Base-by-base conservation (phyloP, 2,329 filamentous ascomycete genomes). In the Aspergillus eucalypticola region DNA sequence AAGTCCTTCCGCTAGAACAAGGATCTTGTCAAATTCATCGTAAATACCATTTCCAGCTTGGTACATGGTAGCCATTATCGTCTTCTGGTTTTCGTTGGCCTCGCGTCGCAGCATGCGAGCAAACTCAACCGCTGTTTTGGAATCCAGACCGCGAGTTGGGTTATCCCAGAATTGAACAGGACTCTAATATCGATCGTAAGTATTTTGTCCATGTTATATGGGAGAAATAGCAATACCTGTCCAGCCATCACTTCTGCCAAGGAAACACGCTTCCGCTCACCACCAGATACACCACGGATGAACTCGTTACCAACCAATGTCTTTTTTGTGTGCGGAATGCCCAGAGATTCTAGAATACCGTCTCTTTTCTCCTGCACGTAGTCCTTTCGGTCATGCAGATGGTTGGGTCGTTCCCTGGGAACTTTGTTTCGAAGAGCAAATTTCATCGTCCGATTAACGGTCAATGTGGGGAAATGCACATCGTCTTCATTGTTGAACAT, bases 401-500 rank as follows among this genome's bases (percentile, higher is more conserved):
- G 62, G 1, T 65, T 63, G 0, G 70, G 68, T 2, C 72, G 66
- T 52, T 73, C 69, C 5, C 65, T 61, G 1, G 73, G 73, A 2
- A 74, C 52, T 25, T 75, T 75, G 55, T 73, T 86, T 35, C 86
- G 83, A 1, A 89, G 81, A 0, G 90, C 90, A 67, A 92, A 92
- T 59, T 86, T 83, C 15, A 93, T 81, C 0, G 90, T 92, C 59
- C 90, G 83, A 1, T 89, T 88, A 4, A 92, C 88, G 0, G 87
- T 91, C 19, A 93, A 77, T 3, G 89, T 88, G 0, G 90, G 87
- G 64, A 91, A 92, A 69, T 92, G 89, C 21, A 88, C 80, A 69
- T 91, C 89, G 19, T 88, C 86, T 75, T 93, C 90, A 19, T 90
- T 88, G 67, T 91, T 91, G 72, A 93, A 92, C 51, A 91, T 82